Evolutionary conservation across 176 grass and related monocot species (phyloP), one percentile per base, ranked within the genome.

Genomic region (Musa acuminata): DNA sequence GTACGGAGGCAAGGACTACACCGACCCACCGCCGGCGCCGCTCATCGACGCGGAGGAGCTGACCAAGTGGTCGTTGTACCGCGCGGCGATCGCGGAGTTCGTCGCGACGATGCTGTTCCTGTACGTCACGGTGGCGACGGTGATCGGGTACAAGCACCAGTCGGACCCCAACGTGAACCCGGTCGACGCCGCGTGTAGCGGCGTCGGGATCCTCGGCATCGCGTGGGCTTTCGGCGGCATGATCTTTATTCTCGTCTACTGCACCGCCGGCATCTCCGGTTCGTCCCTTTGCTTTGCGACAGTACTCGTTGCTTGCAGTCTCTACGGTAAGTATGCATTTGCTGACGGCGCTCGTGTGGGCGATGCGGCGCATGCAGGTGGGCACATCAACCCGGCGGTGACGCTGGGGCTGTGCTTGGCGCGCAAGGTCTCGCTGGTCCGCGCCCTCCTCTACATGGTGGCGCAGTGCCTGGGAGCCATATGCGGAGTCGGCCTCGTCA

Each of bases 241-340:
- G 95, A 98, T 98, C 80, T 98, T 98, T 81, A 78, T 98, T 59
- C 90, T 98, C 72, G 95, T 98, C 58, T 98, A 98, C 88, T 94
- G 95, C 90, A 98, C 95, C 75, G 90, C 90, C 16, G 95, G 95
- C 20, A 87, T 98, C 11, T 98, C 95, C 0, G 94, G 92, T 43
- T 43, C 35, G 4, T 43, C 35, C 35, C 35, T 43, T 43, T 43
- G 35, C 35, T 43, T 43, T 43, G 4, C 35, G 35, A 43, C 35
- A 43, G 4, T 0, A 43, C 4, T 43, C 35, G 35, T 43, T 43
- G 35, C 35, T 43, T 6, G 35, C 35, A 0, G 4, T 43, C 35
- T 43, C 35, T 43, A 43, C 35, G 35, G 35, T 6, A 43, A 43
- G 3, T 43, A 43, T 43, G 35, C 35, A 43, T 43, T 43, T 43